phyloP scores from a whole-genome alignment of 495 filamentous ascomycete genomes.

The Penicillium samsonianum region DNA sequence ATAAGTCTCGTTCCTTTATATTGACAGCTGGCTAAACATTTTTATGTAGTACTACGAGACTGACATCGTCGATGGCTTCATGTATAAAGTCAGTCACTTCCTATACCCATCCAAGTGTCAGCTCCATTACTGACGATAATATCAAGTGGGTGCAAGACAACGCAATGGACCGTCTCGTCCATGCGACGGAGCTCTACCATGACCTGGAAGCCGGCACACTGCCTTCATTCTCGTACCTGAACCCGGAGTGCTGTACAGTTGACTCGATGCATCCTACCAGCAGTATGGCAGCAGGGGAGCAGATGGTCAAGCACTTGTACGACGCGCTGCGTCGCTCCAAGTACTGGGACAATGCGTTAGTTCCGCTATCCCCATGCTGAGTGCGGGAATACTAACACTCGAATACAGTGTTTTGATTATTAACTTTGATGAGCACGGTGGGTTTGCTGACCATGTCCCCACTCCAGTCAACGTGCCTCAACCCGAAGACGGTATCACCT shows the following conservation, averaged over 20 bases:
- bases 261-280: conserved; percentile 49
- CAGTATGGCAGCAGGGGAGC: conserved; percentile 46
- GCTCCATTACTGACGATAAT: conserved; percentile 3
- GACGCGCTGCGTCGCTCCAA: conserved; percentile 45
- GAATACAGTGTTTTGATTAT: conserved; percentile 43
- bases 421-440: conserved; percentile 53
- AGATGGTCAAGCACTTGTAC: conserved; percentile 51
- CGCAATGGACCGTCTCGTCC: conserved; percentile 39
- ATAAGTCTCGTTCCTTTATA: not conserved
- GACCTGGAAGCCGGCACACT: conserved; percentile 48
- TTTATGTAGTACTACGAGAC: conserved; percentile 43
- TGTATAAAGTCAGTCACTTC: conserved; percentile 31
- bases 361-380: not conserved
- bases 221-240: conserved; percentile 49
- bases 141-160: conserved; percentile 41
- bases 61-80: conserved; percentile 41
- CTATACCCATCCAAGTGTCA: not conserved
- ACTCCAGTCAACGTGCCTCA: conserved; percentile 42
- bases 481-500: conserved; percentile 40
- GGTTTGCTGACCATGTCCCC: conserved; percentile 49
- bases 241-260: conserved; percentile 49
- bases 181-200: conserved; percentile 44
- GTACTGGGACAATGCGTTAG: conserved; percentile 47
- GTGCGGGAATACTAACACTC: conserved; percentile 20
- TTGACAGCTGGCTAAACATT: not conserved